Conservation (phyloP, 73 alveolate species). For the Tetrahymena thermophila region DNA sequence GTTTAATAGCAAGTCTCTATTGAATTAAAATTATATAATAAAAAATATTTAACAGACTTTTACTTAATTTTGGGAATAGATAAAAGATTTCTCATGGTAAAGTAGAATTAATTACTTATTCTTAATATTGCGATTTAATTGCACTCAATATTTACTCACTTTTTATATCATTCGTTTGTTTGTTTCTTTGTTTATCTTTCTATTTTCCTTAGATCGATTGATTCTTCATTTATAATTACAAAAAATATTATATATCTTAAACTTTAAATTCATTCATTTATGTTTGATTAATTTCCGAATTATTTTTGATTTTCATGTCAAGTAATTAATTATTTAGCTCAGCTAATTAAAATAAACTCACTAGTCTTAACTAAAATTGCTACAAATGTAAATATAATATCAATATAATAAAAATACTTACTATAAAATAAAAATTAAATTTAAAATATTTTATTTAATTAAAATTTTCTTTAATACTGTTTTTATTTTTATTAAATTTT, state of each 20-base stretch:
- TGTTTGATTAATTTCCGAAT: too few relatives aligned
- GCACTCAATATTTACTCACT: background rate
- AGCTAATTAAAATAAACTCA: too few relatives aligned
- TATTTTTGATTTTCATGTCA: too few relatives aligned
- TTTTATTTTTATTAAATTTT: too few relatives aligned
- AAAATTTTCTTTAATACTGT: too few relatives aligned
- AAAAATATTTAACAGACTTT: background rate
- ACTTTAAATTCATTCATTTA: too few relatives aligned
- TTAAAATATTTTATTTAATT: too few relatives aligned
- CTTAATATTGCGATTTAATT: background rate
- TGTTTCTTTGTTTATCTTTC: background rate
- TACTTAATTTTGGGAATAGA: background rate
- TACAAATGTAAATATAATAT: background rate
- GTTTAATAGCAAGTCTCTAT: background rate
- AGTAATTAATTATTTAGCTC: background rate
- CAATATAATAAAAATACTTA: too few relatives aligned
- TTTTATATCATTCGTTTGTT: too few relatives aligned
- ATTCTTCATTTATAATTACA: background rate
- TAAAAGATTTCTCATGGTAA: background rate
- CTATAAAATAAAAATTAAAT: background rate
- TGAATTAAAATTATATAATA: too few relatives aligned
- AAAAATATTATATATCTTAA: too few relatives aligned
- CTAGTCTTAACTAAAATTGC: background rate
- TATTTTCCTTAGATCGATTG: background rate
- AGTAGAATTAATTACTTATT: background rate